Percentiles rank a stretch among this genome's conserved stretches.
These are phyloP conservation scores for Fusarium succisae DNA, from an alignment of 2,329 filamentous ascomycete species.

Conservation along the genomic window DNA sequence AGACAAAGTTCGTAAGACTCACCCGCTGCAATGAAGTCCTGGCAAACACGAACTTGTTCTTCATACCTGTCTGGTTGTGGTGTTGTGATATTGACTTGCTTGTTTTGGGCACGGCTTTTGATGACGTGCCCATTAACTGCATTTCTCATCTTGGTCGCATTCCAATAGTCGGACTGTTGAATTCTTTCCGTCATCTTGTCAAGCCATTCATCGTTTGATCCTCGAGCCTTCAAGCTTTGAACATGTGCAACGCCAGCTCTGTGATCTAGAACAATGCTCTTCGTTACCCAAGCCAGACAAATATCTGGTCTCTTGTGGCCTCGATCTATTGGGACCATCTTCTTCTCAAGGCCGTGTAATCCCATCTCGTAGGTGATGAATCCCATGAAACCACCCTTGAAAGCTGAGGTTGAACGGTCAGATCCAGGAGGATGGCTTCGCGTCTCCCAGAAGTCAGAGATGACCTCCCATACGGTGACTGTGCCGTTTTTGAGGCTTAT, in stretches of 20 bases:
- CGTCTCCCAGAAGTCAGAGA: constrained; percentile 56
- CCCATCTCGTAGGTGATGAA: constrained; percentile 88
- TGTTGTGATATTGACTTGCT: constrained; percentile 45
- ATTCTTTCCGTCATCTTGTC: constrained; percentile 44
- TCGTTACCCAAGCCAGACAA: constrained; percentile 78
- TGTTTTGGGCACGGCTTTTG: constrained; percentile 1
- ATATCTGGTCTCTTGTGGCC: constrained; percentile 70
- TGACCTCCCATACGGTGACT: constrained; percentile 59
- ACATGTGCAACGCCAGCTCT: constrained; percentile 67
- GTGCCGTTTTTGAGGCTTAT: constrained; percentile 40
- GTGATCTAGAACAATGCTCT: constrained; percentile 82
- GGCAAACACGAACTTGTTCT: constrained; percentile 72
- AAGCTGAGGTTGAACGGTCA: constrained; percentile 56
- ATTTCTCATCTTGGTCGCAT: constrained; percentile 5
- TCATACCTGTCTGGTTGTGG: constrained; percentile 66
- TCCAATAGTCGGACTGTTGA: constrained; percentile 48
- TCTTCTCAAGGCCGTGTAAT: constrained; percentile 54
- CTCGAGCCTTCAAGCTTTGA: constrained; percentile 57
- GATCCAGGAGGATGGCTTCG: constrained; percentile 40
- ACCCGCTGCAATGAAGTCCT: constrained; percentile 76
- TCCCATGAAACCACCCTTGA: constrained; percentile 86
- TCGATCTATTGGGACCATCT: constrained; percentile 39
- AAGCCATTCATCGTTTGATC: constrained; percentile 46
- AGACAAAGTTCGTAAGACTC: constrained; percentile 89
- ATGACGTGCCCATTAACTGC: constrained; percentile 19